These are phyloP conservation scores for Hypericum androsaemum DNA, from an alignment of 345 rosid species.

Conservation along the genomic window DNA sequence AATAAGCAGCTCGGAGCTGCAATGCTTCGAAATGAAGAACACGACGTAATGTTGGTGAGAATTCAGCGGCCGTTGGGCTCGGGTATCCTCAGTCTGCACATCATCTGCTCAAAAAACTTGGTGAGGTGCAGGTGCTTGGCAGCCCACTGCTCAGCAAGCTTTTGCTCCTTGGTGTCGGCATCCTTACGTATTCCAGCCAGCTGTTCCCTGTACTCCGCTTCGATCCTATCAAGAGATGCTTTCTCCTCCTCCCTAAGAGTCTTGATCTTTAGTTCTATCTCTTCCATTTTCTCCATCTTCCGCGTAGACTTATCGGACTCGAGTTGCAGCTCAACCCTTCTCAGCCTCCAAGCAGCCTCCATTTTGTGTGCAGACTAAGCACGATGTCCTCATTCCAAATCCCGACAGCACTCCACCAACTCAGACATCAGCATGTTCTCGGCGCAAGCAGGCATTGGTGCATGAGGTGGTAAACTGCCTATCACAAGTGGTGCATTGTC, in stretches of 20 bases:
- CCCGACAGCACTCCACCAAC: slow-evolving; percentile 80
- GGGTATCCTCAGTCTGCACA: slow-evolving; percentile 39
- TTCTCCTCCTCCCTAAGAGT: slow-evolving; percentile 86
- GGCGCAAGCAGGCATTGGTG: slow-evolving; percentile 33
- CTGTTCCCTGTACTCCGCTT: slow-evolving; percentile 74
- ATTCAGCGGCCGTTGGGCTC: slow-evolving; percentile 36
- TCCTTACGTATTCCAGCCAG: slow-evolving; percentile 57
- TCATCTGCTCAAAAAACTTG: slow-evolving; percentile 72
- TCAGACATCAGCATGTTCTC: slow-evolving; percentile 55
- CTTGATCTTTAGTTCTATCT: slow-evolving; percentile 68
- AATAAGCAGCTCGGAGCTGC: no score
- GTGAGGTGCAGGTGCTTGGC: slow-evolving; percentile 57
- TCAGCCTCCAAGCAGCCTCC: slow-evolving; percentile 90
- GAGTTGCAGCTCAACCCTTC: slow-evolving; percentile 79
- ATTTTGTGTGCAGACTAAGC: slow-evolving; percentile 81
- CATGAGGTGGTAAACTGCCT: slow-evolving; percentile 36
- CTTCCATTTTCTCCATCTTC: slow-evolving; percentile 80
- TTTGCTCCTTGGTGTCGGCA: slow-evolving; percentile 87
- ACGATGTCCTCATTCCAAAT: slow-evolving; percentile 79
- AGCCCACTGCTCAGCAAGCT: slow-evolving; percentile 81
- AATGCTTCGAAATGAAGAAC: no score
- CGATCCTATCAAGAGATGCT: slow-evolving; percentile 58
- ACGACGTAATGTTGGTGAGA: no score
- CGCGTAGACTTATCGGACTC: slow-evolving; percentile 77
- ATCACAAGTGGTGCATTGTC: slow-evolving; percentile 40